Conservation (phyloP, 352 stramenopile genomes). For the Pythium brassicae region DNA sequence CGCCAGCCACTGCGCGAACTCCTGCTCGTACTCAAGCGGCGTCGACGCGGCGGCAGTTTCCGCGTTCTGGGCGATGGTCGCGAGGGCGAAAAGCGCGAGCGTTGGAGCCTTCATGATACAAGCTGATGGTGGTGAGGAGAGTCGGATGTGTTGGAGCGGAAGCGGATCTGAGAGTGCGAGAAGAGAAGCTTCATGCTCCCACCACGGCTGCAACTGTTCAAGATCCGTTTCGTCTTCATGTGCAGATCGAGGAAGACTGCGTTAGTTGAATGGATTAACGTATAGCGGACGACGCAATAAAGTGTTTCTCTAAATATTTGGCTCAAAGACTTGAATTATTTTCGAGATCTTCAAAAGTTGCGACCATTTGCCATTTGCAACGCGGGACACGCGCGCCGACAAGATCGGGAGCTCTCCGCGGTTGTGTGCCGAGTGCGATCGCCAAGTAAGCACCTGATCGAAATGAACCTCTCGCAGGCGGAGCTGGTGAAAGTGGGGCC, state of each 20-base stretch:
- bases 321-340: too few species aligned
- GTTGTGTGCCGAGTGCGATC: background rate
- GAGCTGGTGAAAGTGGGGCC: conserved; percentile 82
- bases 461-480: conserved; percentile 53
- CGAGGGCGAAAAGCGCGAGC: conserved; percentile 11
- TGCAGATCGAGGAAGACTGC: too few species aligned
- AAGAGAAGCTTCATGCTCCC: too few species aligned
- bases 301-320: too few species aligned
- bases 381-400: background rate
- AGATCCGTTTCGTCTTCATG: too few species aligned
- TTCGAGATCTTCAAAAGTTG: too few species aligned
- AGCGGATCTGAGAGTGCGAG: too few species aligned
- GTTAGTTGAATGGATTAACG: too few species aligned
- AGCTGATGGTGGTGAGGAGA: background rate
- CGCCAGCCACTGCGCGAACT: conserved; percentile 20
- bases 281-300: too few species aligned
- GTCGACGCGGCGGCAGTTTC: background rate
- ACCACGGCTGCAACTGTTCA: too few species aligned
- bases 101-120: conserved; percentile 10
- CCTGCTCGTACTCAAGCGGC: conserved; percentile 19
- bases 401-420: too few species aligned
- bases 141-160: background rate
- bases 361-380: too few species aligned
- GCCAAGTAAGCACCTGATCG: conserved; percentile 21
- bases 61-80: background rate